Evolutionary conservation across 805 yeast genomes (phyloP).

Genomic region (Zygoascus bituminiphila): DNA sequence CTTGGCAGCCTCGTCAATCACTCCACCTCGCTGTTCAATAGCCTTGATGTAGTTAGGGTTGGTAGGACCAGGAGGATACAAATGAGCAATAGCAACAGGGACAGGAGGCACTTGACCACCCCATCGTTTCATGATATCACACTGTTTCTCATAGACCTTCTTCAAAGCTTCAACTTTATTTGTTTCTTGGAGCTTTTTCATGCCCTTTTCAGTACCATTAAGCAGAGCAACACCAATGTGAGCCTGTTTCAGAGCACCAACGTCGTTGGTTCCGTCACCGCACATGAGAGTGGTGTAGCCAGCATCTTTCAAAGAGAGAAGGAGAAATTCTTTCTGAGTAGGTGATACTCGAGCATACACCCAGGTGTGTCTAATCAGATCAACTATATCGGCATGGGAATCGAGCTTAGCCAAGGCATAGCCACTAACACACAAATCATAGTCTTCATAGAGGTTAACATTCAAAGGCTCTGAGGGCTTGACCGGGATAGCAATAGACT

Average conservation of each 20-base stretch:
- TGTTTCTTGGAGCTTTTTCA: slow-evolving; percentile 81
- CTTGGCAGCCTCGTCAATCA: slow-evolving; percentile 48
- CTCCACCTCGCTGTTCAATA: slow-evolving; percentile 74
- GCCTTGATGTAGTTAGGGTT: slow-evolving; percentile 87
- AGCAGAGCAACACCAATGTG: slow-evolving; percentile 96
- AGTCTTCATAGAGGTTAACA: slow-evolving; percentile 45
- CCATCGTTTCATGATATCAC: slow-evolving; percentile 72
- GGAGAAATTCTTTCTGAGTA: slow-evolving; percentile 83
- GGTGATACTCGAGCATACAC: slow-evolving; percentile 98
- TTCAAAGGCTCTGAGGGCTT: slow-evolving; percentile 52
- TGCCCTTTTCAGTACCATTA: slow-evolving; percentile 91
- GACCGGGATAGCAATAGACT: slow-evolving; percentile 60
- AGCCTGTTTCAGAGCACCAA: slow-evolving; percentile 97
- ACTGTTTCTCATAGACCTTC: slow-evolving; percentile 76
- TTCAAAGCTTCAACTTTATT: slow-evolving; percentile 56
- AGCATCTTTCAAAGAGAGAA: slow-evolving; percentile 71
- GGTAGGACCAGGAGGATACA: slow-evolving; percentile 90
- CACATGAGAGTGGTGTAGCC: slow-evolving; percentile 97
- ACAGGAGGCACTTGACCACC: slow-evolving; percentile 57
- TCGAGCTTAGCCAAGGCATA: slow-evolving; percentile 66
- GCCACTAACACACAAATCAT: slow-evolving; percentile 91
- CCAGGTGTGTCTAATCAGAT: slow-evolving; percentile 84
- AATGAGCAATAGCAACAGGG: slow-evolving; percentile 86
- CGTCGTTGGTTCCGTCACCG: slow-evolving; percentile 99
- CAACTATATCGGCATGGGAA: slow-evolving; percentile 60